Base-by-base conservation (phyloP, 768 basidiomycete species). In the Trametes elegans region DNA sequence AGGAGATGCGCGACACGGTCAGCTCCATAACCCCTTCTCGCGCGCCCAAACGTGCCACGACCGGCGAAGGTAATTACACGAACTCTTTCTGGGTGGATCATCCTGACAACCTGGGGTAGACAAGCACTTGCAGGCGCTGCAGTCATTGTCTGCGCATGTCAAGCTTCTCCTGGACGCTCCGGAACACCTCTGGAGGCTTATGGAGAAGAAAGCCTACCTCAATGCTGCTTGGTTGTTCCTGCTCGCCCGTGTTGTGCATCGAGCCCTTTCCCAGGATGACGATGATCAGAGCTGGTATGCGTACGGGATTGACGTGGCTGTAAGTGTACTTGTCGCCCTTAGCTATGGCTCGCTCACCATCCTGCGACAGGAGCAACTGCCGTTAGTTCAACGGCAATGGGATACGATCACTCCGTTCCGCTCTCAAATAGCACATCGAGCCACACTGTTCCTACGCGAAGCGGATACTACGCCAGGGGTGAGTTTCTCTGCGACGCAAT, bases 111-210 rank as follows among this genome's bases (percentile, higher is more conserved):
- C 19, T 34, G 28, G 27, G 38, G 28, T 63, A 89, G 90, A 92
- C 64, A 70, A 78, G 24, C 85, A 90, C 62, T 67, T 93, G 24
- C 80, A 80, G 53, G 74, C 80, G 11, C 64, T 93, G 36, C 91
- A 92, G 62, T 71, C 83, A 7, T 78, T 94, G 16, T 88, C 93
- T 24, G 91, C 92, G 0, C 92, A 96, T 65, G 78, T 97, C 64
- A 96, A 95, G 68, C 72, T 97, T n/a, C 78, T 97, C 16, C 73
- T 97, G 6, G 94, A 97, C 70, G 87, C 91, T 8, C 93, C 94
- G 7, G 94, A 97, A 68, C 86, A 93, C 70, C 71, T 97, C 19
- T 97, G 94, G 89, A 80, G 89, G 3, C 76, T 94, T 49, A 81
- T 96, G 53, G 90, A 95, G 64, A 76, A 81, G 47, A 87, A 88